Percentiles rank a stretch among this genome's conserved stretches.
Evolutionary conservation across 2,329 filamentous ascomycete species (phyloP).

Genomic region (Arthrinium phaeospermum): DNA sequence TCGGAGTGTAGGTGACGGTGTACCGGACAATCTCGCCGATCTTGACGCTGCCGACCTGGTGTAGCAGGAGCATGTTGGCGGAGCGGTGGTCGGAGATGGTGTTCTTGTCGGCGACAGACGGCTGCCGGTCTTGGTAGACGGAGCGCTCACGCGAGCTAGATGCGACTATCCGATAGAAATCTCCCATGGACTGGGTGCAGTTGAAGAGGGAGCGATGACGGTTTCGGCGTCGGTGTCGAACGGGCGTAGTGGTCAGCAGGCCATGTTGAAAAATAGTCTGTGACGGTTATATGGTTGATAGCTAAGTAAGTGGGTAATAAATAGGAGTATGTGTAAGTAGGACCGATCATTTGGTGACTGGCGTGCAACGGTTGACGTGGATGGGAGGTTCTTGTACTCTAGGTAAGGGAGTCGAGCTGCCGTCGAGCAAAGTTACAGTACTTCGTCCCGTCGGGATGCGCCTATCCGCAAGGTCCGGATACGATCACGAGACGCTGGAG

Average conservation of each 20-base stretch:
- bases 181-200: constrained; percentile 5
- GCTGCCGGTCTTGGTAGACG: constrained; percentile 12
- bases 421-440: not conserved
- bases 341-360: constrained; percentile 5
- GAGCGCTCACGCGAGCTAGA: constrained; percentile 9
- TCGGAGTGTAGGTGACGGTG: constrained; percentile 90
- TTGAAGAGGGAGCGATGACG: not conserved
- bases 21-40: constrained; percentile 93
- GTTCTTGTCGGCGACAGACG: not conserved
- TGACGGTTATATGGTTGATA: not conserved
- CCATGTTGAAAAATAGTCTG: constrained; percentile 8
- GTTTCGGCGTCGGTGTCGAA: not conserved
- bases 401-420: not conserved
- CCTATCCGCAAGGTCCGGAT: constrained; percentile 5
- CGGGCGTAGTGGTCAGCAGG: constrained; percentile 1
- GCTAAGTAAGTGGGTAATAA: constrained; percentile 9
- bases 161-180: constrained; percentile 11
- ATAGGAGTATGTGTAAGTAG: constrained; percentile 17
- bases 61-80: constrained; percentile 79
- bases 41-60: constrained; percentile 90
- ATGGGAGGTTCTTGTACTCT: not conserved
- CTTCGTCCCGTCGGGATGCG: not conserved
- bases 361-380: not conserved
- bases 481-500: not conserved
- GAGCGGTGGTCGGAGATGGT: not conserved